Evolutionary conservation across 345 rosid species (phyloP).

Genomic region (Syzygium aromaticum): DNA sequence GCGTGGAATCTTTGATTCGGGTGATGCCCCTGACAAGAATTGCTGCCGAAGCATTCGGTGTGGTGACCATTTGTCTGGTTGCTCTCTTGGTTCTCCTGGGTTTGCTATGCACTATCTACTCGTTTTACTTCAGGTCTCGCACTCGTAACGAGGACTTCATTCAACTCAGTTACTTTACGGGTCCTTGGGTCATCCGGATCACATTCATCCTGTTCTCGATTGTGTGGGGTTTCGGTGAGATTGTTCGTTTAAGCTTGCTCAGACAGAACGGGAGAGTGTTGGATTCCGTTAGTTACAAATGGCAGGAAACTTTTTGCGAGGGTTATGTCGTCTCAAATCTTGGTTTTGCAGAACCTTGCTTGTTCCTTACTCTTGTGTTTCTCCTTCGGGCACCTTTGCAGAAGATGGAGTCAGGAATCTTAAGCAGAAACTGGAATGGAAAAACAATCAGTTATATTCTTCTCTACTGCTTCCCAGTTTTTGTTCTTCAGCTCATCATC

Average conservation of each 20-base stretch:
- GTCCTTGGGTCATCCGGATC: conserved; percentile 93
- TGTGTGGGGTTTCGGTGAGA: conserved; percentile 95
- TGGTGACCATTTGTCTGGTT: conserved; percentile 85
- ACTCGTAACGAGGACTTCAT: conserved; percentile 44
- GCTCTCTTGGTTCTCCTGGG: conserved; percentile 63
- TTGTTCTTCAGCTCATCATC: conserved; percentile 74
- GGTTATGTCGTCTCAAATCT: conserved; percentile 79
- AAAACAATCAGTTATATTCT: conserved; percentile 55
- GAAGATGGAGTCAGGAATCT: conserved; percentile 54
- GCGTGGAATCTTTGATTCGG: conserved; percentile 94
- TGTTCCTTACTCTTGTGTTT: conserved; percentile 76
- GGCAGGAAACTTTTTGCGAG: conserved; percentile 92
- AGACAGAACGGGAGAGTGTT: conserved; percentile 47
- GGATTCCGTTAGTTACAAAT: conserved; percentile 47
- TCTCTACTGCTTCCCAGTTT: conserved; percentile 71
- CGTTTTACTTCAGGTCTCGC: conserved; percentile 66
- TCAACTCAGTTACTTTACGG: conserved; percentile 68
- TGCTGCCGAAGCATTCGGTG: conserved; percentile 97
- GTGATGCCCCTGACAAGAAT: conserved; percentile 98
- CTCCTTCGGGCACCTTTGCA: conserved; percentile 88
- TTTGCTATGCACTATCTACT: conserved; percentile 72
- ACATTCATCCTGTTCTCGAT: conserved; percentile 47
- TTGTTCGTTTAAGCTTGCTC: conserved; percentile 61
- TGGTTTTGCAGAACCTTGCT: conserved; percentile 97
- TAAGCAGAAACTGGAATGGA: conserved; percentile 68